Base-by-base conservation (phyloP, 352 stramenopile species). In the Elongisporangium anandrum region DNA sequence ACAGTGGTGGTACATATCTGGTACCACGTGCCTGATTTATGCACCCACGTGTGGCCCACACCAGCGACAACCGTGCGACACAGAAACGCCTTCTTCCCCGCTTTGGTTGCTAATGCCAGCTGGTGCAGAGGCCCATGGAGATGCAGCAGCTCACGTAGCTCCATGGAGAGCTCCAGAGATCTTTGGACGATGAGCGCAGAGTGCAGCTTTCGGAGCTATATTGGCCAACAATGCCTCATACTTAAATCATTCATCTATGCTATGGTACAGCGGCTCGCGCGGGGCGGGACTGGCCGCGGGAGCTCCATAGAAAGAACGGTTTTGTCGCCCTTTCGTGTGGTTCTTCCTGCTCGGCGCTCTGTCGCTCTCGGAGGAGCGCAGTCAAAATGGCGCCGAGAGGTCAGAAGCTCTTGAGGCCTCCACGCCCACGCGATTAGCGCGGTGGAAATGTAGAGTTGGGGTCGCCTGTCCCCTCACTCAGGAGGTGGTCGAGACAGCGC, bases 181-280 rank as follows among this genome's bases (percentile, higher is more conserved):
- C 10, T 45, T 4, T 15, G 8, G 34, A 17, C 9, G 29, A 41
- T 15, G 4, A 1, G 34, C 34, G 34, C 10, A 45, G 34, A 45
- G 16, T 12, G 17, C 34, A 45, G 34, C 34, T 45, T 45, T 45
- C 34, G 34, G 16, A 21, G 52, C 6, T 48, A 15, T 57, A 29
- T 19, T 49, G 24, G 54, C 50, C 51, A 59, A 59, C 51, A 59
- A 51, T 59, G 41, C 38, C 19, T 19, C 45, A 21, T 29, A 16
- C 15, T 21, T 22, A 24, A 17, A 20, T 51, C 48, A 51, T 23
- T 49, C 34, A 38, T 58, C 24, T 21, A 26, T 45, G 22, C 56
- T 61, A 61, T 54, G 47, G 56, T 61, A 61, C 56, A 61, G 56
- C 56, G 52, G 52, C 52, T 55, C 24, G 56, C 47, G 34, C 13